Percentiles rank a stretch among this genome's conserved stretches.
phyloP scores from a whole-genome alignment of 78 protist species.

The Speleostelium caveatum region DNA sequence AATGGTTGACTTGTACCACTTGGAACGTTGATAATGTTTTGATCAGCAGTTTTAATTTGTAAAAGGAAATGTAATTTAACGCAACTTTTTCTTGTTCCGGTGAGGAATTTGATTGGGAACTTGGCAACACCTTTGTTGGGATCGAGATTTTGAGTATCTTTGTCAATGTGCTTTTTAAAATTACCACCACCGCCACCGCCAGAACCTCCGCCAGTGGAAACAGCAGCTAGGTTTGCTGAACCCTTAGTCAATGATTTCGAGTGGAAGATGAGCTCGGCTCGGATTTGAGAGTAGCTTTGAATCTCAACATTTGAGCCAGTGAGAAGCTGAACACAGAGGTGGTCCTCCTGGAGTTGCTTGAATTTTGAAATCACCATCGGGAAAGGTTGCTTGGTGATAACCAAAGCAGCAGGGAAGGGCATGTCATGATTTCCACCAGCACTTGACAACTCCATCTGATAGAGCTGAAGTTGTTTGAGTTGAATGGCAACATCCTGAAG shows the following conservation, averaged over 20 bases:
- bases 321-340: constrained; percentile 63
- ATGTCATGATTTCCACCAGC: neutral
- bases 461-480: constrained; percentile 51
- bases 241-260: constrained; percentile 20
- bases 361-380: constrained; percentile 70
- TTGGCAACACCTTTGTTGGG: constrained; percentile 56
- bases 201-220: too few species aligned
- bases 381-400: constrained; percentile 79
- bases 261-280: constrained; percentile 61
- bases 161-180: constrained; percentile 66
- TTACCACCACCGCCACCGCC: neutral
- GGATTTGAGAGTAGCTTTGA: constrained; percentile 32
- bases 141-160: constrained; percentile 62
- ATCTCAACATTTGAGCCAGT: constrained; percentile 66
- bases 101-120: constrained; percentile 58
- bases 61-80: constrained; percentile 64
- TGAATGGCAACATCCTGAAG: constrained; percentile 61
- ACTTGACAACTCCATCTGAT: constrained; percentile 16
- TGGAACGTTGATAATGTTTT: constrained; percentile 32
- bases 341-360: constrained; percentile 72
- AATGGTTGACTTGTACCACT: constrained; percentile 67
- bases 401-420: constrained; percentile 37
- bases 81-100: constrained; percentile 70
- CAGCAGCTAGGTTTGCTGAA: too few species aligned
- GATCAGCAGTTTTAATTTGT: constrained; percentile 53